Percentiles rank a stretch among this genome's conserved stretches.
Evolutionary conservation across 192 early-diverging fungal genomes (phyloP).

Genomic region (Gigaspora rosea): DNA sequence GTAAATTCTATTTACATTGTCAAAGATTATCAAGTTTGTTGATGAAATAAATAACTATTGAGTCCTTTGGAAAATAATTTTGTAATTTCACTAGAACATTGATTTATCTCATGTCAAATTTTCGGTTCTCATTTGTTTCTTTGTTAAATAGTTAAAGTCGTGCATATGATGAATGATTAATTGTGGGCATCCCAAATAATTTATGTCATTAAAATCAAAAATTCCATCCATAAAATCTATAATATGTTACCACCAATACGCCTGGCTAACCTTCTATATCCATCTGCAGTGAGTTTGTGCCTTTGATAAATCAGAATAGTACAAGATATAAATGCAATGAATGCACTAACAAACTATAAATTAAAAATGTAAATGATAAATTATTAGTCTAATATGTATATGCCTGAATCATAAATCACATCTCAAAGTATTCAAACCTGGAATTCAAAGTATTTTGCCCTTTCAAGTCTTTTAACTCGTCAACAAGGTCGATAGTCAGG

Average conservation of each 20-base stretch:
- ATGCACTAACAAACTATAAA: conserved; percentile 15
- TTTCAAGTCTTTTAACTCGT: not conserved
- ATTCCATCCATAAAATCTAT: not conserved
- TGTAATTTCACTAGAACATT: too few species aligned
- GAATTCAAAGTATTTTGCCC: conserved; percentile 13
- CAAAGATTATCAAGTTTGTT: too few species aligned
- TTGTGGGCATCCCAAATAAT: too few species aligned
- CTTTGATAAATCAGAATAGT: not conserved
- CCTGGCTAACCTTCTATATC: conserved; percentile 16
- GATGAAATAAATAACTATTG: too few species aligned
- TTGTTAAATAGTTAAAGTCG: too few species aligned
- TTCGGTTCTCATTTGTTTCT: too few species aligned
- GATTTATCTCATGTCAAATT: too few species aligned
- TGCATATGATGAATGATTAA: too few species aligned
- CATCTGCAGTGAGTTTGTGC: conserved; percentile 6
- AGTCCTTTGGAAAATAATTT: too few species aligned
- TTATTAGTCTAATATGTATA: not conserved
- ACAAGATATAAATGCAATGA: not conserved
- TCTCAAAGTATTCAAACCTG: not conserved
- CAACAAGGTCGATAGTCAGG: not conserved
- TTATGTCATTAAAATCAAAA: too few species aligned
- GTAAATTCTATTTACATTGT: too few species aligned
- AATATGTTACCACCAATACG: conserved; percentile 2
- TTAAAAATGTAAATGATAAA: not conserved
- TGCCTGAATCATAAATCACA: not conserved